Percentiles rank a stretch among this genome's conserved stretches.
These are phyloP conservation scores for Nannochloropsis salina DNA, from an alignment of 108 stramenopile genomes.

Conservation along the genomic window DNA sequence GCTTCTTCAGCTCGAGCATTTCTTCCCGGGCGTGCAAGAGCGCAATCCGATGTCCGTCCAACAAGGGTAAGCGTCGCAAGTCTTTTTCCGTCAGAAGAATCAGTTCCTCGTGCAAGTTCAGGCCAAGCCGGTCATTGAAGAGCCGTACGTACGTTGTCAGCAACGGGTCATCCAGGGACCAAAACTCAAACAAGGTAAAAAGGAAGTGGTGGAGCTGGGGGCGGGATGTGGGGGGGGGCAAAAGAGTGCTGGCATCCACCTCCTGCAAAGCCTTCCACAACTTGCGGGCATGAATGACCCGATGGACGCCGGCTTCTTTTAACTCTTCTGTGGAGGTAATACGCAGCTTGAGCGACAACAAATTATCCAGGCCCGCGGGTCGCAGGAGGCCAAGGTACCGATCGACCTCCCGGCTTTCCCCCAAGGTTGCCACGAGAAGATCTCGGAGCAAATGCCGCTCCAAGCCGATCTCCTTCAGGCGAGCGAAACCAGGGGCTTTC, in stretches of 20 bases:
- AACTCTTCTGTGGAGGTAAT: background rate
- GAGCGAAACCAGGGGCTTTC: background rate
- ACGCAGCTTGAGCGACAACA: background rate
- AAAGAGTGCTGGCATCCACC: background rate
- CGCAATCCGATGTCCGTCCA: background rate
- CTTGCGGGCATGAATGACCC: background rate
- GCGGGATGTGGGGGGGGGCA: background rate
- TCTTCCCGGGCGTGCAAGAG: background rate
- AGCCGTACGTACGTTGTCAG: background rate
- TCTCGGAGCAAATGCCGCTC: background rate
- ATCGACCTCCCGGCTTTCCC: background rate
- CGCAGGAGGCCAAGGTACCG: background rate
- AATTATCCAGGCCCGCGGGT: background rate
- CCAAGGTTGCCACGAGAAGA: background rate
- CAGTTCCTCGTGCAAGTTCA: background rate
- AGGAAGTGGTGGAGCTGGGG: background rate
- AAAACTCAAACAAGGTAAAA: background rate
- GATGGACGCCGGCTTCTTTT: background rate
- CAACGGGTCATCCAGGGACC: background rate
- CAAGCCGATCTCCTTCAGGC: background rate
- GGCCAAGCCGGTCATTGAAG: background rate
- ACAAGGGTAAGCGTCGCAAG: background rate
- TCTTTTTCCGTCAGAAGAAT: background rate
- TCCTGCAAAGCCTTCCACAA: background rate
- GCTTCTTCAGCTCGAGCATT: background rate